phyloP scores from a whole-genome alignment of 257 asterid species.

The Euphrasia confusa region DNA sequence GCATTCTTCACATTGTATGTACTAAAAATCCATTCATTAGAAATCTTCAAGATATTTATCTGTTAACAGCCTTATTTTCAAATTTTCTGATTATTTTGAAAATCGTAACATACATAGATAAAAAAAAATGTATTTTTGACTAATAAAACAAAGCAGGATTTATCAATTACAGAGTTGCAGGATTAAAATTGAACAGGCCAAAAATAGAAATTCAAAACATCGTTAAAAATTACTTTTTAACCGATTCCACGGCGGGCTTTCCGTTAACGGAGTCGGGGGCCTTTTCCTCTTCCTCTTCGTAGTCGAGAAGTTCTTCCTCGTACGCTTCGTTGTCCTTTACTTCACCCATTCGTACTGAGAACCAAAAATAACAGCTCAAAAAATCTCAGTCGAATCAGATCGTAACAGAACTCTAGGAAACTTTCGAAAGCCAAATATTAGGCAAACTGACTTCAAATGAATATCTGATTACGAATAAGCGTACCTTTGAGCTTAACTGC shows the following conservation, averaged over 20 bases:
- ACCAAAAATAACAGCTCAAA: constrained; percentile 14
- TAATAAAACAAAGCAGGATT: background rate
- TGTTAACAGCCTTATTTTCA: background rate
- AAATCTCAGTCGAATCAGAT: constrained; percentile 20
- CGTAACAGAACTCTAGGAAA: background rate
- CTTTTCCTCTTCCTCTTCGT: constrained; percentile 89
- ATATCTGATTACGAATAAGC: constrained; percentile 2
- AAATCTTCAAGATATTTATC: background rate
- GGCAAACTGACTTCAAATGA: background rate
- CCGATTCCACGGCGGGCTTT: constrained; percentile 31
- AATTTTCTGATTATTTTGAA: background rate
- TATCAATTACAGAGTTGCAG: background rate
- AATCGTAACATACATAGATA: background rate
- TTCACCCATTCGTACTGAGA: constrained; percentile 36
- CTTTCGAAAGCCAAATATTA: background rate
- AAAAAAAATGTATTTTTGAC: background rate
- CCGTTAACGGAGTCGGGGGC: constrained; percentile 52
- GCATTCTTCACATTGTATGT: background rate
- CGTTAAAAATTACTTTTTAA: constrained; percentile 27
- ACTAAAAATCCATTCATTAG: background rate
- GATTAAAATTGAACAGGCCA: background rate
- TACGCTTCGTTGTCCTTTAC: constrained; percentile 66
- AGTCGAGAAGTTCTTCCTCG: constrained; percentile 94
- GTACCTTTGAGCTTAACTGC: constrained; percentile 26
- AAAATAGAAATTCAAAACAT: constrained; percentile 10